Conservation (phyloP, 352 stramenopile species). For the Peronospora destructor region DNA sequence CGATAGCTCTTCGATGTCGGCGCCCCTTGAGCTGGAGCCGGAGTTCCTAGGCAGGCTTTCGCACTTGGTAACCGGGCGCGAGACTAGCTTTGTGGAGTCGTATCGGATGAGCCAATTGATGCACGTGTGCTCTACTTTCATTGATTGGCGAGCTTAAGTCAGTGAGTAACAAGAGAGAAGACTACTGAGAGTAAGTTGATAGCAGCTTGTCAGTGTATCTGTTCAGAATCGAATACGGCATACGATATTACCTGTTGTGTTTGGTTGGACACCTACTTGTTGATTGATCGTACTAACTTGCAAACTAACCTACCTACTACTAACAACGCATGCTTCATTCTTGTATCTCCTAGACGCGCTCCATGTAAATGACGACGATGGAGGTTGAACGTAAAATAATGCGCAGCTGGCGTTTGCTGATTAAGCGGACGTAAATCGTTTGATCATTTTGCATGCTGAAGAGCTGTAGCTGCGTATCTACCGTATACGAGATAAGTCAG, state of each 20-base stretch:
- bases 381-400: no score
- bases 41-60: conserved; percentile 40
- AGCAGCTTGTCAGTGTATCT: conserved; percentile 10
- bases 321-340: conserved; percentile 10
- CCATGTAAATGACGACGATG: neutral
- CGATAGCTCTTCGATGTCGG: conserved; percentile 15
- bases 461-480: no score
- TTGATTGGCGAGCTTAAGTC: conserved; percentile 48
- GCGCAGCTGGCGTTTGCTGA: no score
- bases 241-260: conserved; percentile 9
- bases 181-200: conserved; percentile 6
- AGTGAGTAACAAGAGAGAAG: conserved; percentile 3
- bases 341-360: conserved; percentile 32
- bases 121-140: conserved; percentile 50
- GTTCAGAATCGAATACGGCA: conserved; percentile 13
- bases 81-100: conserved; percentile 51
- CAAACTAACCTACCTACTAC: neutral
- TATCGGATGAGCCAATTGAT: conserved; percentile 50
- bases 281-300: conserved; percentile 3
- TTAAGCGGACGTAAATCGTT: no score
- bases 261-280: conserved; percentile 4
- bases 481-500: no score
- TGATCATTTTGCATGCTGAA: no score
- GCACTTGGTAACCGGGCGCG: conserved; percentile 35
- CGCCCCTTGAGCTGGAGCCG: conserved; percentile 38